These are phyloP conservation scores for Elsinoe necatrix DNA, from an alignment of 2,329 filamentous ascomycete species.

Conservation along the genomic window DNA sequence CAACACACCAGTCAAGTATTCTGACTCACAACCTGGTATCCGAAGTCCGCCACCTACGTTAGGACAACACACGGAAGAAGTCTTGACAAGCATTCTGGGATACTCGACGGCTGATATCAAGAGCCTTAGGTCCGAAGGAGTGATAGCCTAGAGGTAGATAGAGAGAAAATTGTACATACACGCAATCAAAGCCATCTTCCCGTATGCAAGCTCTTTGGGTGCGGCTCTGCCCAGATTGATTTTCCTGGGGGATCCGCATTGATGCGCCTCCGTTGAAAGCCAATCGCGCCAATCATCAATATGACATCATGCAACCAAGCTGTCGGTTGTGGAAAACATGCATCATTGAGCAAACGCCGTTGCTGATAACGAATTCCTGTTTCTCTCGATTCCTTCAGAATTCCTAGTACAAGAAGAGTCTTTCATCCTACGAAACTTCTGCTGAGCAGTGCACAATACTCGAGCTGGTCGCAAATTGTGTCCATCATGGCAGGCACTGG, in stretches of 20 bases:
- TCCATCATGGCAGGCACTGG: conserved; percentile 14
- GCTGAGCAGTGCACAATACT: background rate
- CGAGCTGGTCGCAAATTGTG: background rate
- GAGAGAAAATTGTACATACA: background rate
- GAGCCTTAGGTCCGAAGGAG: conserved; percentile 55
- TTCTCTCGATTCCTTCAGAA: background rate
- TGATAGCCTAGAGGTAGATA: conserved; percentile 45
- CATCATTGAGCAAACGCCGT: background rate
- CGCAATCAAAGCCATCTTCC: background rate
- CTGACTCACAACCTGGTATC: conserved; percentile 67
- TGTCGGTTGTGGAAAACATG: background rate
- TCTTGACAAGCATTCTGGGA: conserved; percentile 57
- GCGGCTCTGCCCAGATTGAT: background rate
- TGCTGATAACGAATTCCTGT: background rate
- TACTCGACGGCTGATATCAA: conserved; percentile 52
- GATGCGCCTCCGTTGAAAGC: conserved; percentile 2
- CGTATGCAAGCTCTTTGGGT: background rate
- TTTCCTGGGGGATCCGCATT: conserved; percentile 8
- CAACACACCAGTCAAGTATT: conserved; percentile 92
- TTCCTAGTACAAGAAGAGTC: too few species aligned
- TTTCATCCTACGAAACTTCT: too few species aligned
- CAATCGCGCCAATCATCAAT: background rate
- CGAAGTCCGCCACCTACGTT: conserved; percentile 73
- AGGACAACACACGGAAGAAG: conserved; percentile 77
- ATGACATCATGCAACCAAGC: conserved; percentile 5